Evolutionary conservation across 2,329 filamentous ascomycete genomes (phyloP), one percentile per base, ranked within the genome.

Genomic region (Xylaria arbuscula): DNA sequence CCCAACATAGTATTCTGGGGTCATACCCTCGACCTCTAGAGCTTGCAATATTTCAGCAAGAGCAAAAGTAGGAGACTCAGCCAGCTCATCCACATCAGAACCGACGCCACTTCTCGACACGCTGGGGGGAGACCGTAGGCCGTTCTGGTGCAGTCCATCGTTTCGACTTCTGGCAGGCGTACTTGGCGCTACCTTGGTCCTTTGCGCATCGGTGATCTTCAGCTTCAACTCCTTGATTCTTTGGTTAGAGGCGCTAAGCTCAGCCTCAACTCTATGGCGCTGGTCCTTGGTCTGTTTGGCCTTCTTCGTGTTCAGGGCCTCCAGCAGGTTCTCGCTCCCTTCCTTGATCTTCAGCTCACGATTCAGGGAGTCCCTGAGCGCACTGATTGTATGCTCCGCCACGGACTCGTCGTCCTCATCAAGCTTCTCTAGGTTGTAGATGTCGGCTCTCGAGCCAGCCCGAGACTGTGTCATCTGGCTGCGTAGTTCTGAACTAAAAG

Each of bases 281-380:
- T 95, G 93, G 68, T 95, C 95, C 78, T 94, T 97, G 71, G 92
- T 92, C 79, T 98, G 95, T 82, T 98, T 99, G 54, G 93, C 92
- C 80, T 97, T 98, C 81, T 99, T 99, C 53, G 90, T 88, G 79
- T 98, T 93, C 72, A 99, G 83, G 13, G 96, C 96, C 83, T 99
- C 96, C 47, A 99, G 85, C 88, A 99, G 90, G 79, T 99, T 99
- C 84, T 99, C 96, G 66, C 95, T 98, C 22, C 96, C 96, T 76
- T 95, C 92, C 81, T 97, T 98, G 78, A 99, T 98, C 85, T 98
- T 98, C 83, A 94, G 90, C 82, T 99, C 97, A 76, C 97, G 95
- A 73, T 94, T 95, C 72, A 99, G 91, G 76, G 91, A 89, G 75
- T 98, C 94, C 76, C 92, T 90, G 70, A 98, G 86, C 60, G 88